phyloP scores from a whole-genome alignment of 1,284 basidiomycete species.

The Pascua guehoae region DNA sequence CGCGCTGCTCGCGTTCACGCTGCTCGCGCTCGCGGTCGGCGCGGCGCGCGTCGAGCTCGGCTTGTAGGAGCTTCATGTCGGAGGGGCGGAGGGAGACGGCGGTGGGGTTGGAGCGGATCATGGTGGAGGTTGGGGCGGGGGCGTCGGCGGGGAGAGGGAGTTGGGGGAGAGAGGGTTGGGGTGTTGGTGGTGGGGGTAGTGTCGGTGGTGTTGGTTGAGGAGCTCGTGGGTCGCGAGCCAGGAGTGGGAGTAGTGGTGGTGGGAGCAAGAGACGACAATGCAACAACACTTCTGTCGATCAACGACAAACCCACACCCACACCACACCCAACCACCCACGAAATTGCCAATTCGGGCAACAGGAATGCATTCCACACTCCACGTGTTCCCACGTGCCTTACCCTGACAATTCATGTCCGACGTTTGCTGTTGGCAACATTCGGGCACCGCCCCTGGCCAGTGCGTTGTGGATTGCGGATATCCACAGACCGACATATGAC shows the following conservation, averaged over 20 bases:
- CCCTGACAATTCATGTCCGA: too few species aligned
- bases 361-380: too few species aligned
- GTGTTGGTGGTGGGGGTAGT: neutral
- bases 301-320: too few species aligned
- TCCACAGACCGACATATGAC: too few species aligned
- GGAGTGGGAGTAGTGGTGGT: neutral
- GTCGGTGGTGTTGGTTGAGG: too few species aligned
- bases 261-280: neutral
- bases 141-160: neutral
- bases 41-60: conserved; percentile 37
- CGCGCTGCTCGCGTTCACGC: neutral
- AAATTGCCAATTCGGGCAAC: too few species aligned
- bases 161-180: neutral
- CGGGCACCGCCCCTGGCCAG: too few species aligned
- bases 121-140: conserved; percentile 6
- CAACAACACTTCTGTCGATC: neutral
- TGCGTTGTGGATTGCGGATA: too few species aligned
- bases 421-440: too few species aligned
- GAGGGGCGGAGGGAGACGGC: conserved; percentile 41
- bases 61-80: conserved; percentile 41
- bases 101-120: conserved; percentile 47
- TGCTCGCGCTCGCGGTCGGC: conserved; percentile 3
- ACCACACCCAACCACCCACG: too few species aligned
- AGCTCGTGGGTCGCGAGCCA: neutral
- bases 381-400: too few species aligned